These are phyloP conservation scores for Astrocystis sublimbata DNA, from an alignment of 495 filamentous ascomycete genomes.

Conservation along the genomic window DNA sequence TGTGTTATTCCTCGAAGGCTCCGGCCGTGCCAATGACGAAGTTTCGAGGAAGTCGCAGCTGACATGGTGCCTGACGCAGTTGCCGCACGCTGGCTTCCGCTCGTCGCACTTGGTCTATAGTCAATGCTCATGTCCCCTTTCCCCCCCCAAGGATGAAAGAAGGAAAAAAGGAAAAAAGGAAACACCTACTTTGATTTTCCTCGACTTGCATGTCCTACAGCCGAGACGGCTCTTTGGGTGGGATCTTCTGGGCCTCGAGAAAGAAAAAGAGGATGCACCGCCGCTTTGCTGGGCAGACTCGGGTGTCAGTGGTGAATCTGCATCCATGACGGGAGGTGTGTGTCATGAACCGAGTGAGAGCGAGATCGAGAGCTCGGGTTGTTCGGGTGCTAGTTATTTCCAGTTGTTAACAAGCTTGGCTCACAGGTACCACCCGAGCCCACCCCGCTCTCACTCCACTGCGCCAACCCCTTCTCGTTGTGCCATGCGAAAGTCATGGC, in stretches of 20 bases:
- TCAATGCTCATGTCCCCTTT: neutral
- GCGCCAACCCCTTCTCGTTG: too few species aligned
- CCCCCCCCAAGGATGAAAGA: neutral
- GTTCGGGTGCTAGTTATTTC: too few species aligned
- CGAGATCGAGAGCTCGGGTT: too few species aligned
- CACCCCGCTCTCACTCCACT: too few species aligned
- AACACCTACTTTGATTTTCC: neutral
- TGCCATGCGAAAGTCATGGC: too few species aligned
- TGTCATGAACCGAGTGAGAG: too few species aligned
- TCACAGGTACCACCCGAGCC: too few species aligned
- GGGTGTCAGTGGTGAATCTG: too few species aligned
- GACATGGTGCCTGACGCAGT: slow-evolving; percentile 45
- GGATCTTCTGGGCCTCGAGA: neutral
- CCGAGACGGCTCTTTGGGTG: neutral
- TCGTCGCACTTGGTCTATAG: slow-evolving; percentile 41
- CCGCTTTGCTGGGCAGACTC: too few species aligned
- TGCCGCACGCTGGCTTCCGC: slow-evolving; percentile 43
- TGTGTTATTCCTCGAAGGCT: neutral
- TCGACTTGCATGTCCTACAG: neutral
- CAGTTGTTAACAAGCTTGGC: too few species aligned
- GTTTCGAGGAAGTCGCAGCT: slow-evolving; percentile 37
- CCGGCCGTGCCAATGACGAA: neutral
- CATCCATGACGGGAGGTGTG: too few species aligned
- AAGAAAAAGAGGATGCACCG: too few species aligned
- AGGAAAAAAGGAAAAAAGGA: neutral